Evolutionary conservation across 106 monocot genomes (phyloP).

Genomic region (Dendrobium huoshanense): DNA sequence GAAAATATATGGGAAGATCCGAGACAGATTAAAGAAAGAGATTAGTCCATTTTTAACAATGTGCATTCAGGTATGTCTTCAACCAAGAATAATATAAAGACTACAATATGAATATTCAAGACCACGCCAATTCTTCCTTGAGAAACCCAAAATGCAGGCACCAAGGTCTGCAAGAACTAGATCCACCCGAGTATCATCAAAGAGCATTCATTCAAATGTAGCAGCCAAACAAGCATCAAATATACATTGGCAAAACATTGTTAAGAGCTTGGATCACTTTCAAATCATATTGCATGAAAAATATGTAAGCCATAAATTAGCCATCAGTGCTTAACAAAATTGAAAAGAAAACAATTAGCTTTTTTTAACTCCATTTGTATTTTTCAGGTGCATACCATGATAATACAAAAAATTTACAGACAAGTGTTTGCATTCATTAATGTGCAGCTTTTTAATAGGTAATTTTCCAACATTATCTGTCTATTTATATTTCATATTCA

Average conservation of each 20-base stretch:
- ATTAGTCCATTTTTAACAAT: conserved; percentile 71
- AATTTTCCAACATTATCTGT: neutral
- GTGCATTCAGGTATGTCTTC: conserved; percentile 82
- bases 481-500: neutral
- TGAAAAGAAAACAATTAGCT: conserved; percentile 2
- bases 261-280: conserved; percentile 62
- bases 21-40: conserved; percentile 93
- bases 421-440: conserved; percentile 95
- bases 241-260: conserved; percentile 84
- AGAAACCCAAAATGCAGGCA: conserved; percentile 39
- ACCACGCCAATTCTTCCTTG: neutral
- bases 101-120: neutral
- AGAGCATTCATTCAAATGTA: conserved; percentile 50
- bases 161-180: conserved; percentile 62
- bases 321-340: neutral
- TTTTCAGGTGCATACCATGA: conserved; percentile 75
- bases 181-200: conserved; percentile 56
- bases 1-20: conserved; percentile 91
- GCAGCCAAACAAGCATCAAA: conserved; percentile 80
- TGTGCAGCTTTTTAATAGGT: conserved; percentile 97
- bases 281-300: conserved; percentile 43
- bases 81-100: neutral
- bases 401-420: conserved; percentile 75
- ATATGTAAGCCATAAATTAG: conserved; percentile 36
- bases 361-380: neutral